A percentile compares a stretch with the other conserved stretches of the same genome.
Evolutionary conservation across 441 rosid genomes (phyloP).

Genomic region (Adansonia grandidieri): DNA sequence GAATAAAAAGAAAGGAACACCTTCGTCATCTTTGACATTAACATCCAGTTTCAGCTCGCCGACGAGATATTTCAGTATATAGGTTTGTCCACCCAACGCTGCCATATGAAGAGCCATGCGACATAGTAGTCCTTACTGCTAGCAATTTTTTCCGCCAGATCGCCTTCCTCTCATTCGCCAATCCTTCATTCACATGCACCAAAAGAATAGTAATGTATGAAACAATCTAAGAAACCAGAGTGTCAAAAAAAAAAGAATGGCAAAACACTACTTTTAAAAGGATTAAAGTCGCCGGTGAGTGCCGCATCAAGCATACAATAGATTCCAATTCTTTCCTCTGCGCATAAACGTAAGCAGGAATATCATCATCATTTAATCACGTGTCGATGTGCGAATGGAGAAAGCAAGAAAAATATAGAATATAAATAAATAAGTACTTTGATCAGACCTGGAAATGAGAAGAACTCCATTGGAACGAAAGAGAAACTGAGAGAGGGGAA

Average conservation of each 20-base stretch:
- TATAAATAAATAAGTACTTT: background rate
- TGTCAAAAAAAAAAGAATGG: no score
- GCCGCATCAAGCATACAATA: background rate
- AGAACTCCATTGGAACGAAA: background rate
- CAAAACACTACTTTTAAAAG: background rate
- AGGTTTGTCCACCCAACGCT: background rate
- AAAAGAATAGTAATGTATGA: background rate
- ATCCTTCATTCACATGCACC: background rate
- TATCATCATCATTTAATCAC: background rate
- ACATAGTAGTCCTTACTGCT: background rate
- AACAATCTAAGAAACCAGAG: background rate
- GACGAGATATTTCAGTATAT: conserved; percentile 8
- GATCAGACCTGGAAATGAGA: background rate
- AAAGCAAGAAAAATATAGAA: background rate
- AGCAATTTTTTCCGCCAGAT: background rate
- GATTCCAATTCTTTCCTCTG: background rate
- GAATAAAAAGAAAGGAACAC: background rate
- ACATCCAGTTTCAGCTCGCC: conserved; percentile 10
- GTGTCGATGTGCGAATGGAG: background rate
- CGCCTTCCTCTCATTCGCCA: background rate
- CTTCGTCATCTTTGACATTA: conserved; percentile 13
- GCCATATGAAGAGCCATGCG: background rate
- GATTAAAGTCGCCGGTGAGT: background rate
- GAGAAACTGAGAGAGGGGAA: background rate
- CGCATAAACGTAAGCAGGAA: background rate